phyloP scores from a whole-genome alignment of 2,329 filamentous ascomycete species.

The Colletotrichum sp. region DNA sequence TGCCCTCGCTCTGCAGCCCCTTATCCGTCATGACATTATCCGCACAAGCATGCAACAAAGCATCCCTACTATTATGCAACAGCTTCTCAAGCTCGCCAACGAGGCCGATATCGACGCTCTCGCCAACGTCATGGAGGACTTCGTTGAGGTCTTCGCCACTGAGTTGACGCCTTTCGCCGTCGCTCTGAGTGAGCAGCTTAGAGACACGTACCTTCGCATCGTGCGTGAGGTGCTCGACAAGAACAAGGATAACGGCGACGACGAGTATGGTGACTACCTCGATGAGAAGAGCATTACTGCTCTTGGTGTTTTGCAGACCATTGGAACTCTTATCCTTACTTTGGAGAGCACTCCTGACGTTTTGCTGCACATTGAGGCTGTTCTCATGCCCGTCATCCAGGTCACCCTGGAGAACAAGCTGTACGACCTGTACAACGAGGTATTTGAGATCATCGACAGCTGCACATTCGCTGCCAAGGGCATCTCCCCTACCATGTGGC shows the following conservation, averaged over 20 bases:
- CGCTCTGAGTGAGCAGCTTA: conserved; percentile 91
- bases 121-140: conserved; percentile 99
- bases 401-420: conserved; percentile 98
- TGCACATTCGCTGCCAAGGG: conserved; percentile 97
- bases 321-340: conserved; percentile 94
- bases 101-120: conserved; percentile 97
- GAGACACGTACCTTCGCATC: conserved; percentile 95
- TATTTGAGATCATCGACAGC: conserved; percentile 99
- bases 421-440: conserved; percentile 96
- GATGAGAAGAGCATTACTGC: conserved; percentile 99
- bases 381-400: conserved; percentile 95
- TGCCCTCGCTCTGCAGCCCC: conserved; percentile 88
- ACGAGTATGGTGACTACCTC: conserved; percentile 85
- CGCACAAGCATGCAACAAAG: conserved; percentile 95
- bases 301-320: conserved; percentile 94
- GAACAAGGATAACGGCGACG: conserved; percentile 76
- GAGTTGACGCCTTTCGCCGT: conserved; percentile 97
- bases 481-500: conserved; percentile 98
- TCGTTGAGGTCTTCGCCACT: conserved; percentile 97
- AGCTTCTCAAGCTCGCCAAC: conserved; percentile 94
- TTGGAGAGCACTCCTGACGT: conserved; percentile 97
- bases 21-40: conserved; percentile 95
- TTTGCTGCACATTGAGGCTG: conserved; percentile 89
- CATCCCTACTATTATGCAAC: conserved; percentile 99
- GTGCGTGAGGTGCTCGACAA: conserved; percentile 90